These are phyloP conservation scores for Vitis cinerea DNA, from an alignment of 164 flowering plant species.

Conservation along the genomic window DNA sequence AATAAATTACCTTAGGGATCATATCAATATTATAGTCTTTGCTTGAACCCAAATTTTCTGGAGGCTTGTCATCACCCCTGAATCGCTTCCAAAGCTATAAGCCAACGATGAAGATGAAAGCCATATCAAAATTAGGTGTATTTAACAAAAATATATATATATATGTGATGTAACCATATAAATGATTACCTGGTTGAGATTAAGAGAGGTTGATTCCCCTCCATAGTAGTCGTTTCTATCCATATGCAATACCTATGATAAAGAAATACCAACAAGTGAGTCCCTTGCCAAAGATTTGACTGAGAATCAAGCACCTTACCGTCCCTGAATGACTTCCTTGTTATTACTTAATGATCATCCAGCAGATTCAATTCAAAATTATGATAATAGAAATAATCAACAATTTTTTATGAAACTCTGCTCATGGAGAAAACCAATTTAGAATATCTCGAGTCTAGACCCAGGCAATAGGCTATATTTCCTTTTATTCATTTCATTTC, in stretches of 20 bases:
- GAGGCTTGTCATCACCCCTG: conserved; percentile 63
- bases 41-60: conserved; percentile 72
- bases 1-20: conserved; percentile 74
- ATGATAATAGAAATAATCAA: too few relatives aligned
- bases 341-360: too few relatives aligned
- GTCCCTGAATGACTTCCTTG: too few relatives aligned
- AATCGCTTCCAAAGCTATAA: conserved; percentile 9
- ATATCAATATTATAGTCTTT: conserved; percentile 93
- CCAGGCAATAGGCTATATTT: too few relatives aligned
- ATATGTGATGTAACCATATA: neutral
- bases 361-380: too few relatives aligned
- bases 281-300: too few relatives aligned
- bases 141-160: neutral
- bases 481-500: too few relatives aligned
- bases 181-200: conserved; percentile 49
- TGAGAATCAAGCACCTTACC: too few relatives aligned
- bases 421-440: too few relatives aligned
- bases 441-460: too few relatives aligned
- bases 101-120: neutral
- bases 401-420: too few relatives aligned
- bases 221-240: conserved; percentile 76
- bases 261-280: neutral
- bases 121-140: neutral
- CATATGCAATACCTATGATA: conserved; percentile 64
- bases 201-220: conserved; percentile 69